phyloP scores from a whole-genome alignment of 2,329 filamentous ascomycete species.

The Davidsoniella virescens region DNA sequence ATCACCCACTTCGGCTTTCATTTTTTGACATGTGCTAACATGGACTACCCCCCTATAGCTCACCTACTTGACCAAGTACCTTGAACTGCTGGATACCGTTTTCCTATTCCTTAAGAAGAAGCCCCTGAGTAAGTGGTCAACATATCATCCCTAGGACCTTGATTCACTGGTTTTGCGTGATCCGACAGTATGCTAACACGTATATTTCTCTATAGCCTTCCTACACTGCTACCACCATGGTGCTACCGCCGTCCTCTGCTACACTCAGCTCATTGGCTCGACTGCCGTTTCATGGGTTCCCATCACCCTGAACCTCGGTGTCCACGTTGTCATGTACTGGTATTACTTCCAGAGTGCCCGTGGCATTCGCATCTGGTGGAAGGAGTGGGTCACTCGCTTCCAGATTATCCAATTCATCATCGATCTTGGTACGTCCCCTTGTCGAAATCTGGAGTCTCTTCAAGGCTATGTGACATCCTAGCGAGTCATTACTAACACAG shows the following conservation, averaged over 20 bases:
- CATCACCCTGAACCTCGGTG: slow-evolving; percentile 79
- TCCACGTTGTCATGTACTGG: slow-evolving; percentile 99
- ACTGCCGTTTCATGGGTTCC: slow-evolving; percentile 91
- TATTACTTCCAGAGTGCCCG: slow-evolving; percentile 99
- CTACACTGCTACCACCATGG: slow-evolving; percentile 98
- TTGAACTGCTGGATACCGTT: slow-evolving; percentile 86
- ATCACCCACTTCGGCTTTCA: background rate
- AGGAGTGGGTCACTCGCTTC: slow-evolving; percentile 96
- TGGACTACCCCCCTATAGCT: slow-evolving; percentile 37
- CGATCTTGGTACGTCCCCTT: slow-evolving; percentile 58
- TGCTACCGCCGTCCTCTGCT: slow-evolving; percentile 91
- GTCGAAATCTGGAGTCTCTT: background rate
- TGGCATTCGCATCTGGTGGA: slow-evolving; percentile 96
- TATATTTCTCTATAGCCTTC: slow-evolving; percentile 38
- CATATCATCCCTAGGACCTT: slow-evolving; percentile 20
- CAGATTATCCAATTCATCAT: slow-evolving; percentile 97
- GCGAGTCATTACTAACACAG: background rate
- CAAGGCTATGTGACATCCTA: background rate
- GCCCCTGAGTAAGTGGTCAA: slow-evolving; percentile 44
- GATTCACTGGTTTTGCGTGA: background rate
- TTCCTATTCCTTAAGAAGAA: slow-evolving; percentile 99
- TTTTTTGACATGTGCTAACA: slow-evolving; percentile 7
- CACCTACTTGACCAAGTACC: slow-evolving; percentile 96
- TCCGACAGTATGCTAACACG: slow-evolving; percentile 1
- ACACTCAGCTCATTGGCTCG: slow-evolving; percentile 85